Conservation (phyloP, 495 filamentous ascomycete species). For the Annulohypoxylon bovei region DNA sequence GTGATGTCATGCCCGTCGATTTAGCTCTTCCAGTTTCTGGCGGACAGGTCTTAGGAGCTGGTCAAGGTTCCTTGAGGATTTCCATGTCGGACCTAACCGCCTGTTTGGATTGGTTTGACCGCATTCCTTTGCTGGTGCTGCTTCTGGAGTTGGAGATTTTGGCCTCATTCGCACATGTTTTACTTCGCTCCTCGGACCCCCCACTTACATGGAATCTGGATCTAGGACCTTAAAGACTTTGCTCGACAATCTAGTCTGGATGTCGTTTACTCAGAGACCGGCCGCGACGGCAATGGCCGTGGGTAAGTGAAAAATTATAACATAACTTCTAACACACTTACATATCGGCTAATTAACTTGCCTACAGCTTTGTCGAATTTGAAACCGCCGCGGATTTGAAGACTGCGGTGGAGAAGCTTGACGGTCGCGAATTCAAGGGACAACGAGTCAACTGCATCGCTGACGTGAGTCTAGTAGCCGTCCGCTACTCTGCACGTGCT, state of each 20-base stretch:
- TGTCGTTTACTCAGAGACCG: conserved; percentile 97
- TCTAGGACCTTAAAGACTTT: conserved; percentile 99
- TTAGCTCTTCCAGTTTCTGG: conserved; percentile 41
- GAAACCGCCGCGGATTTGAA: conserved; percentile 91
- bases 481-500: conserved; percentile 32
- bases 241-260: conserved; percentile 95
- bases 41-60: conserved; percentile 46
- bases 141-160: conserved; percentile 58
- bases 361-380: conserved; percentile 91
- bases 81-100: conserved; percentile 40
- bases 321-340: background rate
- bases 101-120: conserved; percentile 49
- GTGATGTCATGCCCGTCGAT: conserved; percentile 40
- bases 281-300: conserved; percentile 89
- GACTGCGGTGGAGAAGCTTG: conserved; percentile 90
- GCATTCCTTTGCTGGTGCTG: conserved; percentile 51
- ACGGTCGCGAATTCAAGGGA: conserved; percentile 90
- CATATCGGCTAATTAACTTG: background rate
- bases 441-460: conserved; percentile 81
- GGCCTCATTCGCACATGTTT: conserved; percentile 53
- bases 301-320: conserved; percentile 70
- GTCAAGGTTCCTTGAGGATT: conserved; percentile 43
- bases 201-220: conserved; percentile 66
- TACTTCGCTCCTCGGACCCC: conserved; percentile 55
- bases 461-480: conserved; percentile 69